Evolutionary conservation across 805 yeast species (phyloP), one percentile per base, ranked within the genome.

Genomic region (Tetrapisispora arboricola): DNA sequence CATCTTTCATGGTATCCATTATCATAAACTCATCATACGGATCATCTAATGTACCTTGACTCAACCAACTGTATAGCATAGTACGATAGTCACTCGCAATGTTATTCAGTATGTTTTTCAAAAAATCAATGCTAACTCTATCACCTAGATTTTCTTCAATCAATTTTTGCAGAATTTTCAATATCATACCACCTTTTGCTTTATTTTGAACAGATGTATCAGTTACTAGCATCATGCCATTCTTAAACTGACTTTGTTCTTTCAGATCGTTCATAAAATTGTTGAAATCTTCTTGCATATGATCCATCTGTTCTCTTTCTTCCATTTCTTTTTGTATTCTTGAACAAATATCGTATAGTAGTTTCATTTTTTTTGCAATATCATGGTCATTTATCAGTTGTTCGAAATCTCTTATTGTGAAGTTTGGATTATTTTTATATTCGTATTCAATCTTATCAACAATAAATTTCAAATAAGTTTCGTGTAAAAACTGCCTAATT

Each of bases 11-110:
- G 2, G 61, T 54, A 43, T 60, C 60, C 22, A 73, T 70, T n/a
- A 92, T 75, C 54, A 87, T 63, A 56, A 92, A 92, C 58, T 90
- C 98, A 30, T 79, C 76, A 54, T 76, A 77, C 0, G 84, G 85
- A 50, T 92, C 98, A 46, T 75, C 71, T 9, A 92, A 66, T 6
- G 67, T 65, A 0, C 98, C 98, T 37, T 70, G 64, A 4, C 71
- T 68, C 15, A 90, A 67, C 98, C 98, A 92, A n/a, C 64, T 56
- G 49, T 82, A 78, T 9, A 92, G 65, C 77, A 83, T 81, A 1
- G 49, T 49, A 16, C 84, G 66, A 52, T 85, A 92, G 30, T 76
- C 75, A 25, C 46, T 51, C 29, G 94, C 76, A 1, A 86, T 73
- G 12, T 68, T 67, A 35, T 72, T 72, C 38, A 82, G 73, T 2